Base-by-base conservation (phyloP, 2,329 filamentous ascomycete species). In the Aureobasidium sp. region DNA sequence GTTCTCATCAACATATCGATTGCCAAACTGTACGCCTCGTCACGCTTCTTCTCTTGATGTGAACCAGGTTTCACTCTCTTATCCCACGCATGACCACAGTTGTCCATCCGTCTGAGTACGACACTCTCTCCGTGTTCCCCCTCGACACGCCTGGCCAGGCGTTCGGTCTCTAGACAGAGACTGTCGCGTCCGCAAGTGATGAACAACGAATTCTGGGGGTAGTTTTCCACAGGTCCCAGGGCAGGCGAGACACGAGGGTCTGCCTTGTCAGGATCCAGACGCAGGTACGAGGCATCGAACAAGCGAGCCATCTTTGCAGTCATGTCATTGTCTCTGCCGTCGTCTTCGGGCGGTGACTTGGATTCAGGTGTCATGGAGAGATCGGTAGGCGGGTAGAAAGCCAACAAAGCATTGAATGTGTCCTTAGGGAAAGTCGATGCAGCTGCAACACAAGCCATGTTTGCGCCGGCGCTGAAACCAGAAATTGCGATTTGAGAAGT, bases 391-490 rank as follows among this genome's bases (percentile, higher is more conserved):
- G 77, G 70, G 64, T 76, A 70, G 59, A 76, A 70, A 1, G 72
- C 69, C 29, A 76, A 39, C 16, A 74, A 51, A 3, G 59, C 68
- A 54, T 61, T 65, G 63, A 74, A 74, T 5, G 68, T 73, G 53
- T 68, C 67, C 45, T 62, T 65, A 6, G 69, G 68, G 55, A 71
- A 76, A 21, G 66, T 61, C 37, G 37, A 67, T 53, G 68, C 68
- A 1, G 71, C 66, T 2, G 71, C 69, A 1, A 69, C 70, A 5
- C 78, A 67, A 1, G 72, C 72, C 13, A 78, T 68, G 49, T 72
- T 77, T 0, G 58, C 76, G 2, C 76, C 76, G 0, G 76, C 72
- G 47, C 73, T 76, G 65, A 77, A 78, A 10, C 76, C 76, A 1
- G 69, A 72, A 0, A 77, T 61, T 0, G 69, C 68, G 13, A 78